These are phyloP conservation scores for Hyphodiscus sp. DNA, from an alignment of 2,329 filamentous ascomycete genomes.

Conservation along the genomic window DNA sequence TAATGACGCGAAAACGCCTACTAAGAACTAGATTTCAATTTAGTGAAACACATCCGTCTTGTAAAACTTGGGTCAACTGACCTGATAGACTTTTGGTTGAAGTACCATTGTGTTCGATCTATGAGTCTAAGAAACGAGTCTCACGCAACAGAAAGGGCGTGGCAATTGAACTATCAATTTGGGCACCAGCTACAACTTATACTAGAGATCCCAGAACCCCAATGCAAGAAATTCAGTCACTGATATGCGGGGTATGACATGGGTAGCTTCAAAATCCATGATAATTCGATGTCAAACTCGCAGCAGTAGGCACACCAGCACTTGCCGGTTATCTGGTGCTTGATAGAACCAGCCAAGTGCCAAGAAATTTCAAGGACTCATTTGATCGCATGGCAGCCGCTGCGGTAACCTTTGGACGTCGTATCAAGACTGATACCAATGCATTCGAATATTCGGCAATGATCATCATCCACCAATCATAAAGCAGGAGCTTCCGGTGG, in stretches of 20 bases:
- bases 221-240: background rate
- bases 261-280: background rate
- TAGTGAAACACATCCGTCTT: background rate
- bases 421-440: background rate
- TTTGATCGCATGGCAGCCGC: background rate
- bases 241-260: slow-evolving; percentile 8
- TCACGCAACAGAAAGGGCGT: background rate
- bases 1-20: slow-evolving; percentile 45
- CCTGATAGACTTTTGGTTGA: slow-evolving; percentile 31
- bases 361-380: background rate
- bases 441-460: background rate
- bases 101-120: slow-evolving; percentile 21
- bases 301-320: slow-evolving; percentile 7
- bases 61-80: slow-evolving; percentile 4
- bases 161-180: background rate
- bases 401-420: background rate
- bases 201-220: background rate
- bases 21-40: slow-evolving; percentile 27
- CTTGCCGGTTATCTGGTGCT: background rate
- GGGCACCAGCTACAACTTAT: background rate
- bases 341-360: background rate
- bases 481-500: background rate
- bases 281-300: background rate
- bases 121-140: background rate
- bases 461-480: background rate